Conservation (phyloP, 345 rosid species). For the Rhodomyrtus tomentosa region DNA sequence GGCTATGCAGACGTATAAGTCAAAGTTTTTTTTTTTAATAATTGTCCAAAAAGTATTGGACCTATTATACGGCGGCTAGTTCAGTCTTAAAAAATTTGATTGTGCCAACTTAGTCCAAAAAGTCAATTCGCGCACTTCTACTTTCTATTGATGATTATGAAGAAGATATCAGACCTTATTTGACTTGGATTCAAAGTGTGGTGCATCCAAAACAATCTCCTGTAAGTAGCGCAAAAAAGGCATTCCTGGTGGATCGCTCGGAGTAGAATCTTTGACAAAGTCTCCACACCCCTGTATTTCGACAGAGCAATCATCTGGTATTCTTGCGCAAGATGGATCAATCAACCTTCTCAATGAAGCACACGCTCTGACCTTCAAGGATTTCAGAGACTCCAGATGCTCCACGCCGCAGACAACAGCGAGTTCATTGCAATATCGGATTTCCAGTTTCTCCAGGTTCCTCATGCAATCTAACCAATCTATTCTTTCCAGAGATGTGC, state of each 20-base stretch:
- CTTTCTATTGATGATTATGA: neutral
- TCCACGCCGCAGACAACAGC: neutral
- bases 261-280: neutral
- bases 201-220: neutral
- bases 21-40: neutral
- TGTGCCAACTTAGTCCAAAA: rapidly evolving
- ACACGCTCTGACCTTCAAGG: neutral
- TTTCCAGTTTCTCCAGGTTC: neutral
- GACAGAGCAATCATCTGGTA: neutral
- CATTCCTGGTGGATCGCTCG: neutral
- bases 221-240: neutral
- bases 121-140: rapidly evolving
- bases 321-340: neutral
- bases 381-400: neutral
- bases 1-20: too few species aligned
- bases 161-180: neutral
- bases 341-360: neutral
- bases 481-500: neutral
- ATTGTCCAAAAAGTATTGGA: too few species aligned
- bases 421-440: neutral
- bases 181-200: neutral
- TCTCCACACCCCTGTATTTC: neutral
- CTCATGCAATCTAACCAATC: neutral
- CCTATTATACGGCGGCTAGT: too few species aligned
- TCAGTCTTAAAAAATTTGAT: neutral